These are phyloP conservation scores for Sarocladium brachiariae DNA, from an alignment of 2,329 filamentous ascomycete genomes.

Conservation along the genomic window DNA sequence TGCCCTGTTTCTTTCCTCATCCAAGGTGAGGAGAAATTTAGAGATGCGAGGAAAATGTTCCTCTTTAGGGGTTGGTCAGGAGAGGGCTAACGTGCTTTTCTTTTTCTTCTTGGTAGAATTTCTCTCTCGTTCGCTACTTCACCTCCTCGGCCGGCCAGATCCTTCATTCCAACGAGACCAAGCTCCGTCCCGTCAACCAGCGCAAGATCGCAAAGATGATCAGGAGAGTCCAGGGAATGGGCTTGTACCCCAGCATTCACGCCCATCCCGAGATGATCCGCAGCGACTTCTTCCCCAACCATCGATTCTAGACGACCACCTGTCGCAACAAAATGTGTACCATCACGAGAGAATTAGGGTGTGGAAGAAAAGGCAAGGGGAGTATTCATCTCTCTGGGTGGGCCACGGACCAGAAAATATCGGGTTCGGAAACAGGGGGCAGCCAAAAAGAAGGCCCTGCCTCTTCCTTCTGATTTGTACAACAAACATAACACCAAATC, in stretches of 20 bases:
- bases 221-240: conserved; percentile 78
- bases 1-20: too few relatives aligned
- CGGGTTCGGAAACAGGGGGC: too few relatives aligned
- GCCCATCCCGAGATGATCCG: conserved; percentile 75
- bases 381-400: too few relatives aligned
- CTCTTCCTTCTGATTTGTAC: conserved; percentile 6
- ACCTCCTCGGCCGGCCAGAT: conserved; percentile 82
- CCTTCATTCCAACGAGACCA: conserved; percentile 66
- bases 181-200: conserved; percentile 83
- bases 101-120: conserved; percentile 57
- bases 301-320: not conserved
- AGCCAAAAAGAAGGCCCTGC: too few relatives aligned
- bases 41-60: too few relatives aligned
- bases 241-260: conserved; percentile 87
- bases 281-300: conserved; percentile 24
- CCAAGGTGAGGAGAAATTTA: too few relatives aligned
- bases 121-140: conserved; percentile 83
- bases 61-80: too few relatives aligned
- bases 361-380: not conserved
- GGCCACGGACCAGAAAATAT: too few relatives aligned
- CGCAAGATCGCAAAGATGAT: conserved; percentile 90
- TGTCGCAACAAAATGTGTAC: too few relatives aligned
- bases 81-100: not conserved
- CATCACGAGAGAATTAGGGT: too few relatives aligned
- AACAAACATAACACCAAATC: not conserved